Evolutionary conservation across 257 asterid species (phyloP).

Genomic region (Voacanga thouarsii): DNA sequence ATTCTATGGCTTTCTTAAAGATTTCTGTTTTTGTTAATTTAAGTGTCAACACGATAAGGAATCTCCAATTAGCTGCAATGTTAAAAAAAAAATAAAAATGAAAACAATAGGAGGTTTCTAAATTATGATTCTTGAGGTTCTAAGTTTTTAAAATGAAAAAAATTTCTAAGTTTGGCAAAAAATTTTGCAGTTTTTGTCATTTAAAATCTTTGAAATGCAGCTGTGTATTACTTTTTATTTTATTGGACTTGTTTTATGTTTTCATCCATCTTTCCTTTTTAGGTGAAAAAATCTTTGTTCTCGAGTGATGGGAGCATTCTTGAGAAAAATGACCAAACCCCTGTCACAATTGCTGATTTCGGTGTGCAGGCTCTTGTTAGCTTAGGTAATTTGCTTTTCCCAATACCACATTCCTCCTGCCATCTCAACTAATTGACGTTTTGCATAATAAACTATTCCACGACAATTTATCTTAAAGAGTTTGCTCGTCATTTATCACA

Average conservation of each 20-base stretch:
- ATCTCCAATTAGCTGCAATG: too few relatives aligned
- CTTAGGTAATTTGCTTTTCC: conserved; percentile 49
- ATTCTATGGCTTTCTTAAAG: background rate
- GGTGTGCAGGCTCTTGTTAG: conserved; percentile 98
- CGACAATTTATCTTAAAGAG: background rate
- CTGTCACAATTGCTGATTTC: conserved; percentile 93
- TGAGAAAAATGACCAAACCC: conserved; percentile 75
- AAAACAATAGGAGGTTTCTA: too few relatives aligned
- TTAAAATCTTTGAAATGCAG: background rate
- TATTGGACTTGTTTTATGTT: background rate
- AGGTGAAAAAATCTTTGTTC: conserved; percentile 79
- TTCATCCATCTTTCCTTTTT: background rate
- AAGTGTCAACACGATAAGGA: too few relatives aligned
- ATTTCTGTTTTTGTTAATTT: background rate
- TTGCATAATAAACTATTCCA: background rate
- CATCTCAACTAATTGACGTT: background rate
- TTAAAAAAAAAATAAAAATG: too few relatives aligned
- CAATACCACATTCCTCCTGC: background rate
- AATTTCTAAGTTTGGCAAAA: background rate
- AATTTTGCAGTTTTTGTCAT: background rate
- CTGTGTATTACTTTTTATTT: background rate
- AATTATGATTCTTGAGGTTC: background rate
- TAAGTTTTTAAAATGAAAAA: background rate
- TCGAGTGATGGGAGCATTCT: conserved; percentile 55
- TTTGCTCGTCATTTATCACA: background rate